Base-by-base conservation (phyloP, 2,329 filamentous ascomycete genomes). In the Coniochaeta sp. region DNA sequence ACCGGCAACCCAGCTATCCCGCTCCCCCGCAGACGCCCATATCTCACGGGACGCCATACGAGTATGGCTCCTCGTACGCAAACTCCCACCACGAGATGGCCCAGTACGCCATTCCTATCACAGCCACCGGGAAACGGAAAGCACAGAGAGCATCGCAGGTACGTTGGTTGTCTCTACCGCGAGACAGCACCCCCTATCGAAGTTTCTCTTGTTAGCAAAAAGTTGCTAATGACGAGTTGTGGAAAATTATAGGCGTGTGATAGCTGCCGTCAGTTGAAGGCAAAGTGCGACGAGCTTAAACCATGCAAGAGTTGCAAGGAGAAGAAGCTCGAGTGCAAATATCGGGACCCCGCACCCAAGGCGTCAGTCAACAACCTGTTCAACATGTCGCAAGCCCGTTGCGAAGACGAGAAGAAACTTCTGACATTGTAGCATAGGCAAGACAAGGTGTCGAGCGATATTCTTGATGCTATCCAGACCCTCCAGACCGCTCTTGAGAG, bases 291-390 rank as follows among this genome's bases (percentile, higher is more conserved):
- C 68, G 92, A 96, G 77, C 87, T 87, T 12, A 87, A 89, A 65
- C 92, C 89, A 1, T 89, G 89, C 67, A 93, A 91, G 70, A 91
- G 88, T 68, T 99, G 95, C 72, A 89, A 89, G 67, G 93, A 98
- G 66, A 96, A 96, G 71, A 87, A 84, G 65, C 81, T 91, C 34
- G 82, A 87, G 58, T 99, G 91, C 77, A 88, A 90, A 73, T 98
- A 97, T 73, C 87, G 93, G 65, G 93, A 97, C 69, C 89, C 95
- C 6, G 89, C 91, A 24, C 91, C 91, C 17, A 95, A 96, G 70
- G 89, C 79, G 26, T 44, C 44, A 34, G 30, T 40, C n/a, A n/a
- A n/a, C n/a, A n/a, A n/a, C n/a, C n/a, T n/a, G n/a, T n/a, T n/a
- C n/a, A n/a, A n/a, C 24, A 10, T 19, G 44, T 56, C 17, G 14